phyloP scores from a whole-genome alignment of 768 basidiomycete genomes.

The Polyporus arcularius region DNA sequence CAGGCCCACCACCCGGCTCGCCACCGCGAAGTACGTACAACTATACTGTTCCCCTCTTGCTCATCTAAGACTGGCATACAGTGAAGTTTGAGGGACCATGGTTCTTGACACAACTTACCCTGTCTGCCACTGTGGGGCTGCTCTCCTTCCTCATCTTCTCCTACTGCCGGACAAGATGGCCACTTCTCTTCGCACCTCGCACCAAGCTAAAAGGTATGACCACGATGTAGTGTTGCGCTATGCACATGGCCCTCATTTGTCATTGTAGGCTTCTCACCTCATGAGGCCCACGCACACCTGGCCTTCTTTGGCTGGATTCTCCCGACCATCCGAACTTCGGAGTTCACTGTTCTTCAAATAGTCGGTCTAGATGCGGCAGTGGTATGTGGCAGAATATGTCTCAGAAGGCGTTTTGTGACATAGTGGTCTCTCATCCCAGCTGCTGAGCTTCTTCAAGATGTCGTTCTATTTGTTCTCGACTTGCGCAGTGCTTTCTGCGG shows the following conservation, averaged over 20 bases:
- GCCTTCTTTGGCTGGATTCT: constrained; percentile 96
- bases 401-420: not conserved
- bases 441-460: constrained; percentile 95
- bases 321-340: constrained; percentile 87
- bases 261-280: constrained; percentile 81
- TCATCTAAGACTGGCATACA: constrained; percentile 28
- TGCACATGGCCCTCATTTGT: constrained; percentile 7
- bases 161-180: constrained; percentile 85
- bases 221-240: not conserved
- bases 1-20: constrained; percentile 51
- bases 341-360: constrained; percentile 92
- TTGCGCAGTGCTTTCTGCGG: constrained; percentile 78
- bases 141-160: constrained; percentile 86
- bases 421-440: constrained; percentile 42
- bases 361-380: constrained; percentile 97
- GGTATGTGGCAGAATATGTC: constrained; percentile 46
- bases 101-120: constrained; percentile 87
- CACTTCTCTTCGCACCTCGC: constrained; percentile 86
- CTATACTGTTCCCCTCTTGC: not conserved
- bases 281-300: constrained; percentile 84
- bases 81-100: constrained; percentile 90
- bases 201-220: constrained; percentile 90
- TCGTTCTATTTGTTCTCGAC: constrained; percentile 89
- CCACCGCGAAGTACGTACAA: constrained; percentile 59
- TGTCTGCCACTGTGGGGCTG: constrained; percentile 78